Evolutionary conservation across 768 basidiomycete species (phyloP).

Genomic region (Tephrocybe rancida): DNA sequence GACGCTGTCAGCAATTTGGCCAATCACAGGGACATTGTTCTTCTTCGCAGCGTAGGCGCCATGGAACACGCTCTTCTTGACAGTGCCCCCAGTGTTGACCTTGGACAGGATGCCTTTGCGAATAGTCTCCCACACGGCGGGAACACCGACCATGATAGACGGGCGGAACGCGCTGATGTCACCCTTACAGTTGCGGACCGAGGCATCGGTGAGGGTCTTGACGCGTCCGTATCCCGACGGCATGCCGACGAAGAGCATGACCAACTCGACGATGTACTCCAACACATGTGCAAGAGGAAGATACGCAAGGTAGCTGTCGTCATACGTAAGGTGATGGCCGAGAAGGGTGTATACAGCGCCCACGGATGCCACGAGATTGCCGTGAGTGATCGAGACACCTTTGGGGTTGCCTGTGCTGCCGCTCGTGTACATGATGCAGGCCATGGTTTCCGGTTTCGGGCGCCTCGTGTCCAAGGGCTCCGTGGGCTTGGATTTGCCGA

Average conservation of each 20-base stretch:
- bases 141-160: constrained; percentile 92
- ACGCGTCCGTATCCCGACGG: constrained; percentile 88
- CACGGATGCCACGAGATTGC: constrained; percentile 83
- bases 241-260: constrained; percentile 75
- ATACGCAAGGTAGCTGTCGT: constrained; percentile 84
- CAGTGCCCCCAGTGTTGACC: constrained; percentile 64
- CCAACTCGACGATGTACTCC: constrained; percentile 91
- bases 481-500: constrained; percentile 59
- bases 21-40: constrained; percentile 64
- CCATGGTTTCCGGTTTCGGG: constrained; percentile 44
- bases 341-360: constrained; percentile 80
- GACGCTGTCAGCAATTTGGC: constrained; percentile 68
- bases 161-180: constrained; percentile 86
- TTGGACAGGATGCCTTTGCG: constrained; percentile 91
- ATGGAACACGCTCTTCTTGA: constrained; percentile 81
- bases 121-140: constrained; percentile 96
- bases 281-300: constrained; percentile 94
- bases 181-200: constrained; percentile 84
- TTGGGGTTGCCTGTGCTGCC: constrained; percentile 94
- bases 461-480: constrained; percentile 51
- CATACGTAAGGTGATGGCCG: constrained; percentile 59
- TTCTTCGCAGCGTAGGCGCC: constrained; percentile 78
- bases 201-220: constrained; percentile 94
- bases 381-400: constrained; percentile 88
- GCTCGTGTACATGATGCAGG: constrained; percentile 74